phyloP scores from a whole-genome alignment of 768 basidiomycete genomes.

The Kwoniella dendrophila region DNA sequence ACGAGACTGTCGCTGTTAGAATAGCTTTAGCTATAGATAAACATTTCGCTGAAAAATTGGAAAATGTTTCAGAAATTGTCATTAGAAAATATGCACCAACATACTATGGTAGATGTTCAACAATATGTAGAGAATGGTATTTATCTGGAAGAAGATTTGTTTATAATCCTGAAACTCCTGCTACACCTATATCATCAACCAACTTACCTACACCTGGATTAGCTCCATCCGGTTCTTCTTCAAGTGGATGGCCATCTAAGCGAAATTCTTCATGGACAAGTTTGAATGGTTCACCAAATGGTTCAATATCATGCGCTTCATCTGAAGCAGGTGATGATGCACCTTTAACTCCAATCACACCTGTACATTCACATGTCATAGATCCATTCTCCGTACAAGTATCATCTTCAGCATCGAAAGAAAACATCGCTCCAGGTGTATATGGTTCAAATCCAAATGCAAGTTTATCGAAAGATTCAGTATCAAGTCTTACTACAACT shows the following conservation, averaged over 20 bases:
- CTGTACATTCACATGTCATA: conserved; percentile 36
- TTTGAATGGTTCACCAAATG: conserved; percentile 44
- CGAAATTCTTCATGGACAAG: conserved; percentile 47
- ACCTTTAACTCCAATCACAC: conserved; percentile 54
- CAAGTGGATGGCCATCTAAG: conserved; percentile 44
- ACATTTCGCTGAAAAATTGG: conserved; percentile 82
- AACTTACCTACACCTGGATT: conserved; percentile 47
- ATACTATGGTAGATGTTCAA: conserved; percentile 95
- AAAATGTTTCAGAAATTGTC: conserved; percentile 90
- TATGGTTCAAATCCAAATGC: conserved; percentile 24
- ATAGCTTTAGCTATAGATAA: conserved; percentile 83
- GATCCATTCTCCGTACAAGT: conserved; percentile 41
- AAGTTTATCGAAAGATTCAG: conserved; percentile 22
- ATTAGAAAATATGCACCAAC: conserved; percentile 97
- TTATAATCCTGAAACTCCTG: conserved; percentile 47
- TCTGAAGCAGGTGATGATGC: conserved; percentile 51
- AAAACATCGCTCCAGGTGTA: conserved; percentile 49
- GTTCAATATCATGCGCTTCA: conserved; percentile 49
- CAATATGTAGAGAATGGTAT: conserved; percentile 89
- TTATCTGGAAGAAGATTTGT: conserved; percentile 66
- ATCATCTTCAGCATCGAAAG: conserved; percentile 47
- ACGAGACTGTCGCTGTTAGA: conserved; percentile 60
- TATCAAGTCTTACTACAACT: conserved; percentile 8
- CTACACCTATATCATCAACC: conserved; percentile 45
- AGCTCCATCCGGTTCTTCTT: conserved; percentile 45